Percentiles rank a stretch among this genome's conserved stretches.
phyloP scores from a whole-genome alignment of 257 asterid species.

The Capsicum chinense region DNA sequence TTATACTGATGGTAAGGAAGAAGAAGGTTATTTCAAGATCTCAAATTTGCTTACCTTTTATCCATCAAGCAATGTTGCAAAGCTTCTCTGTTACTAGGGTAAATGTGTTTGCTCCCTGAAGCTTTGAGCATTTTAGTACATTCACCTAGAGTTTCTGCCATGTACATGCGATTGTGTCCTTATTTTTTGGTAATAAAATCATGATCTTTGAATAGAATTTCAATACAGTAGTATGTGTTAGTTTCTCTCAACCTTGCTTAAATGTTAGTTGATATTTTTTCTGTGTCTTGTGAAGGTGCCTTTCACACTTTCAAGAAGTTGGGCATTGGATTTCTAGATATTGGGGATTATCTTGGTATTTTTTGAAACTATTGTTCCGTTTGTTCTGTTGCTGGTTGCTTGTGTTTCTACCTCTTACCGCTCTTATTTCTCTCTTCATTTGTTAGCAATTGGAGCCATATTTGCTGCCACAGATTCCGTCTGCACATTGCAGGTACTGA shows the following conservation, averaged over 20 bases:
- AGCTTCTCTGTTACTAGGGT: slow-evolving; percentile 20
- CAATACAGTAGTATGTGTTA: not conserved
- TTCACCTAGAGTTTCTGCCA: not conserved
- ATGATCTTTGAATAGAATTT: slow-evolving; percentile 21
- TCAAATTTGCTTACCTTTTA: not conserved
- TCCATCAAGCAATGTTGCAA: slow-evolving; percentile 25
- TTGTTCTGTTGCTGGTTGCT: not conserved
- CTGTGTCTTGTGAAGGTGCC: slow-evolving; percentile 37
- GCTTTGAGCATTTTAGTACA: slow-evolving; percentile 12
- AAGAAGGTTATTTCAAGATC: slow-evolving; percentile 24
- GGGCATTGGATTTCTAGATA: slow-evolving; percentile 40
- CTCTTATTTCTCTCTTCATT: not conserved
- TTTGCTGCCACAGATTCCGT: slow-evolving; percentile 61
- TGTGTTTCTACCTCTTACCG: not conserved
- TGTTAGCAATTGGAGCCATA: slow-evolving; percentile 53
- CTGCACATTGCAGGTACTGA: slow-evolving; percentile 55
- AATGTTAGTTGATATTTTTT: not conserved
- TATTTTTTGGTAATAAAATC: not conserved
- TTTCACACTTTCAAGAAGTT: slow-evolving; percentile 35
- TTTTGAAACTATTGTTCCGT: slow-evolving; percentile 10
- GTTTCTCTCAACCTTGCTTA: not conserved
- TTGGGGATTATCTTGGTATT: slow-evolving; percentile 57
- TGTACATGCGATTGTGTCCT: not conserved
- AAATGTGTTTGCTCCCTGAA: not conserved
- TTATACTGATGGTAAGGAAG: slow-evolving; percentile 18